Evolutionary conservation across 1,139 yeast genomes (phyloP).

Genomic region (Yamadazyma spencermartinsiae): DNA sequence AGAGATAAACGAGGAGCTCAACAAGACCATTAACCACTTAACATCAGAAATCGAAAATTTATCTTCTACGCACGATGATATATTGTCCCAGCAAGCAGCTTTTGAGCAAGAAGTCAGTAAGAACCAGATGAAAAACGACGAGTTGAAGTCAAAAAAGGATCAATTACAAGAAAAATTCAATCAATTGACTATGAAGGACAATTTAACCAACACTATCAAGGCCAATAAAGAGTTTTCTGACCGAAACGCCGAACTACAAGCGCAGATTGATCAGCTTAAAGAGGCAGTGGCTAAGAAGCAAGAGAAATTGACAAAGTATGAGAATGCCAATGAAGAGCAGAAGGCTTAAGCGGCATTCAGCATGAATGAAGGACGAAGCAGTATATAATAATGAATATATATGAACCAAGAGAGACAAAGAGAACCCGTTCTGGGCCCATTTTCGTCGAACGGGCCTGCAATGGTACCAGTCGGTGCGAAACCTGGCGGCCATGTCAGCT

Average conservation of each 20-base stretch:
- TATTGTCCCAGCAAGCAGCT: slow-evolving; percentile 35
- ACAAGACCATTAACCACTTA: slow-evolving; percentile 27
- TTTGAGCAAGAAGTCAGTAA: slow-evolving; percentile 25
- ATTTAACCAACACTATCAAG: slow-evolving; percentile 44
- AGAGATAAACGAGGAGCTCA: slow-evolving; percentile 39
- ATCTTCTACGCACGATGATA: slow-evolving; percentile 40
- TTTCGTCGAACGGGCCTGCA: too few species aligned
- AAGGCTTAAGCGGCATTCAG: too few species aligned
- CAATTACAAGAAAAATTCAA: slow-evolving; percentile 33
- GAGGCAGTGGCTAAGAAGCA: slow-evolving; percentile 21
- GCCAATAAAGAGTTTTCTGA: slow-evolving; percentile 45
- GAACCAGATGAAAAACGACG: slow-evolving; percentile 26
- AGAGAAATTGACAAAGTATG: slow-evolving; percentile 18
- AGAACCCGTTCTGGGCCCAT: too few species aligned
- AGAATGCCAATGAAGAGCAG: not conserved
- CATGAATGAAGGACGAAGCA: not conserved
- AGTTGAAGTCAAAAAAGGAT: slow-evolving; percentile 19
- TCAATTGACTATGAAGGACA: slow-evolving; percentile 46
- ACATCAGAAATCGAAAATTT: slow-evolving; percentile 33
- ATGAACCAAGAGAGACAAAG: too few species aligned
- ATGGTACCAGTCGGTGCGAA: too few species aligned
- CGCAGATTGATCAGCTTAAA: slow-evolving; percentile 29
- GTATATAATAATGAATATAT: not conserved
- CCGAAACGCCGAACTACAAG: slow-evolving; percentile 39
- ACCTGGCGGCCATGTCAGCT: too few species aligned